phyloP scores from a whole-genome alignment of 2,329 filamentous ascomycete genomes.

The Fusarium oxysporum region DNA sequence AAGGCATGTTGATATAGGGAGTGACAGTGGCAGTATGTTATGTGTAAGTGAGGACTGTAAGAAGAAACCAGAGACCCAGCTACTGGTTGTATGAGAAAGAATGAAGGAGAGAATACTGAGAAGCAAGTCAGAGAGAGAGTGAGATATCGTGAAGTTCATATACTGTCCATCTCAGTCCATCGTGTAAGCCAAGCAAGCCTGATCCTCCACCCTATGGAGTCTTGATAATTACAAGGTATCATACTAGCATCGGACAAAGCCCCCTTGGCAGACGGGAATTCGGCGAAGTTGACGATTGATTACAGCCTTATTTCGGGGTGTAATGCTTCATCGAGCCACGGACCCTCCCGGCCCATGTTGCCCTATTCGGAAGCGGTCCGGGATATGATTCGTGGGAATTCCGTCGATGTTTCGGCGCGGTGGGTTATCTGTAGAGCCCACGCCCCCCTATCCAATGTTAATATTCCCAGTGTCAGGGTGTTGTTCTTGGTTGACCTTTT shows the following conservation, averaged over 20 bases:
- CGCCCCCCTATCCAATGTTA: conserved; percentile 15
- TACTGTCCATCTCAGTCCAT: background rate
- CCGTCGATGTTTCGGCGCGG: conserved; percentile 1
- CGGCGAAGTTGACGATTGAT: conserved; percentile 22
- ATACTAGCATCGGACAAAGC: background rate
- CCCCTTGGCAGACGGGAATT: conserved; percentile 35
- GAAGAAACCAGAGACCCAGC: conserved; percentile 34
- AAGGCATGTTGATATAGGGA: conserved; percentile 25
- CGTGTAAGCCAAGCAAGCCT: conserved; percentile 8
- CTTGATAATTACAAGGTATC: background rate
- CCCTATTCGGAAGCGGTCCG: conserved; percentile 25
- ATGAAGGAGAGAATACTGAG: conserved; percentile 4
- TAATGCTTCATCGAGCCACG: conserved; percentile 12
- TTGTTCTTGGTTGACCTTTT: background rate
- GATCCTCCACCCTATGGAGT: background rate
- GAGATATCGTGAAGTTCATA: conserved; percentile 21
- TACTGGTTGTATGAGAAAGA: conserved; percentile 11
- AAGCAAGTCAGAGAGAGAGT: background rate
- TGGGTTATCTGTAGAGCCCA: conserved; percentile 21
- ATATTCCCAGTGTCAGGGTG: background rate
- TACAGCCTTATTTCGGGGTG: conserved; percentile 22
- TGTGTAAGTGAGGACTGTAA: background rate
- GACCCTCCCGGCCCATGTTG: conserved; percentile 22
- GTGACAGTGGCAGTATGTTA: conserved; percentile 2
- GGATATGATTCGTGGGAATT: conserved; percentile 38